Evolutionary conservation across 495 filamentous ascomycete species (phyloP), one percentile per base, ranked within the genome.

Genomic region (Tuber calosporum): DNA sequence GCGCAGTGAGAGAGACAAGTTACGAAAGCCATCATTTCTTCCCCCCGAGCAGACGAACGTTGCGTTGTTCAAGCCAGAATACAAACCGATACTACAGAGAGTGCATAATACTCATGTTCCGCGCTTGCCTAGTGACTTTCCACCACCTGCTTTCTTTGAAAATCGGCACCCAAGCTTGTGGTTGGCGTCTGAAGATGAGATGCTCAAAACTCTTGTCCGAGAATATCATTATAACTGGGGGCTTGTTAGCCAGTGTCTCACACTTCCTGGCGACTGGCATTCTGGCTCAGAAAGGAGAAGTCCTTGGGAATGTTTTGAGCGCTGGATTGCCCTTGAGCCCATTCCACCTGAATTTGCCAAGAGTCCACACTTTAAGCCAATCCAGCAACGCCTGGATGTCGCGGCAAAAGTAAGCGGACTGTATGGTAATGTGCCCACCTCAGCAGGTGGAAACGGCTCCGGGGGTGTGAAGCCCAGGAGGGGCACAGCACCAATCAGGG

Each of bases 191-290:
- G 95, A 99, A 81, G 95, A 99, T 77, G 92, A 97, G 76, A 91
- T 93, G 80, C 85, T 99, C 34, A 91, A 92, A 69, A 86, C 85
- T 36, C 84, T 96, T 62, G 94, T 96, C 20, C 90, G 92, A 77
- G 93, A 97, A 72, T 97, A 94, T 79, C 91, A 92, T 0, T 97
- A 97, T 83, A 98, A 99, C 80, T 99, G 95, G 95, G 92, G 93
- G 17, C 85, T 99, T 9, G 96, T 98, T 67, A 91, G 93, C 7
- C 90, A 86, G 74, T 90, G 92, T 74, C 84, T 97, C 58, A 87
- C 88, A 0, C 86, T 89, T n/a, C 87, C 88, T 67, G 95, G 92
- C 5, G 76, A 87, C 41, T 96, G 90, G 80, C 88, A 90, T 36
- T 93, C 94, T 68, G 91, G 91, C 20, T 88, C 92, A 17, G 96